These are phyloP conservation scores for Coniochaeta sp. DNA, from an alignment of 2,329 filamentous ascomycete species.

Conservation along the genomic window DNA sequence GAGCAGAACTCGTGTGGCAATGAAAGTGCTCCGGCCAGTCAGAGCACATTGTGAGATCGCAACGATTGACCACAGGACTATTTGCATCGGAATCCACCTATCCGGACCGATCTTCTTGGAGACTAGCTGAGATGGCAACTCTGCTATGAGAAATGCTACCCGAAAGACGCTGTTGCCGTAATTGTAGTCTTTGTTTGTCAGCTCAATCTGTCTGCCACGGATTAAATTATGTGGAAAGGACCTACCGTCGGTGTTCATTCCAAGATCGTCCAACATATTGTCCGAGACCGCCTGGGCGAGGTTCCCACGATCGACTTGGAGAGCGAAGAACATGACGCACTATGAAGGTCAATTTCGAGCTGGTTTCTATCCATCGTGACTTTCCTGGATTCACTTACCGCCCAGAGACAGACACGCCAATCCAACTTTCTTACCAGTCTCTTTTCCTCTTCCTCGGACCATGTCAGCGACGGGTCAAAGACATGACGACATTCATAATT, in stretches of 20 bases:
- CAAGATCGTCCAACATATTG: conserved; percentile 50
- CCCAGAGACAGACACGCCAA: conserved; percentile 30
- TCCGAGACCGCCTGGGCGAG: conserved; percentile 51
- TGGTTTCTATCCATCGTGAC: background rate
- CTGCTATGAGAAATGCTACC: conserved; percentile 42
- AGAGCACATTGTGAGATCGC: conserved; percentile 15
- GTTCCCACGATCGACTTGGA: conserved; percentile 55
- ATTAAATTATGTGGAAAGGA: background rate
- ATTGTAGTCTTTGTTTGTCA: conserved; percentile 29
- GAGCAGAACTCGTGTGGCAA: conserved; percentile 14
- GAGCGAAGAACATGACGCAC: conserved; percentile 53
- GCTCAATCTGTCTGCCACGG: background rate
- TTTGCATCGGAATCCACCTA: conserved; percentile 20
- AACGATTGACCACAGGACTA: conserved; percentile 18
- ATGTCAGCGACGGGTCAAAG: conserved; percentile 44
- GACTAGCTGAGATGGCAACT: conserved; percentile 51
- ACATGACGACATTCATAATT: conserved; percentile 46
- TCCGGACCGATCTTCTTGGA: conserved; percentile 37
- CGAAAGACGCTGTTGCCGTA: conserved; percentile 43
- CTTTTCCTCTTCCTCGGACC: conserved; percentile 46
- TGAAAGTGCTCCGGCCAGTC: conserved; percentile 10
- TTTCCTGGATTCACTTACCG: conserved; percentile 17
- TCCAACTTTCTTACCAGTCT: conserved; percentile 40
- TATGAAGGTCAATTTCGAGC: conserved; percentile 11
- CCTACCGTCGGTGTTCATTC: conserved; percentile 33